phyloP scores from a whole-genome alignment of 441 rosid genomes.

The Pelargonium myrrhifolium region DNA sequence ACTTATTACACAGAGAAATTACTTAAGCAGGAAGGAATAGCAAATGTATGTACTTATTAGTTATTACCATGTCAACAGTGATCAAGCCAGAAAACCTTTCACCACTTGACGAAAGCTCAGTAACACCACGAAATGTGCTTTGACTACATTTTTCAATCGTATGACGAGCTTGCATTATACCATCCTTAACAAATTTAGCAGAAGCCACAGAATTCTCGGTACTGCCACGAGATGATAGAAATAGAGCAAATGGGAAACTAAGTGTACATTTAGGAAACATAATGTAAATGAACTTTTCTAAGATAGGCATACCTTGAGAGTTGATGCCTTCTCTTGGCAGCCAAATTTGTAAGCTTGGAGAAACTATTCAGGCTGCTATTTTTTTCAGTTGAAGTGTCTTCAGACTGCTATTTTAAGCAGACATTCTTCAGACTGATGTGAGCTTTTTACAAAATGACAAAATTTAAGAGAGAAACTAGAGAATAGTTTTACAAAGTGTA shows the following conservation, averaged over 20 bases:
- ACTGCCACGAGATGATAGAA: constrained; percentile 33
- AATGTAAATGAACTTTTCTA: constrained; percentile 8
- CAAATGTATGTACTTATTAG: constrained; percentile 8
- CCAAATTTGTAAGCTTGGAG: constrained; percentile 47
- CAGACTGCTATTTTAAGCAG: constrained; percentile 16
- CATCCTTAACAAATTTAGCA: constrained; percentile 34
- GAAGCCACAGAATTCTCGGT: constrained; percentile 33
- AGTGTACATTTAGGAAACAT: constrained; percentile 4
- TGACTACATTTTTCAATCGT: constrained; percentile 50
- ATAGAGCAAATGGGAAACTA: constrained; percentile 17
- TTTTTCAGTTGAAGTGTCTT: constrained; percentile 38
- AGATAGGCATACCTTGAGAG: constrained; percentile 41
- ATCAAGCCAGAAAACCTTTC: constrained; percentile 40
- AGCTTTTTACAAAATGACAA: constrained; percentile 10
- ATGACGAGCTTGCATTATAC: constrained; percentile 29
- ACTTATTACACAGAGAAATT: constrained; percentile 12
- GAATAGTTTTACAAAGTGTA: constrained; percentile 4
- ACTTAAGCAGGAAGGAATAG: constrained; percentile 13
- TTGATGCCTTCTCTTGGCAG: constrained; percentile 42
- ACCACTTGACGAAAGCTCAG: constrained; percentile 68
- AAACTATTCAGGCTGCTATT: constrained; percentile 38
- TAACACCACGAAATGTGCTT: constrained; percentile 64
- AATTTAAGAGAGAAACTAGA: constrained; percentile 11
- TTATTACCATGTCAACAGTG: constrained; percentile 63
- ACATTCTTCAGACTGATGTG: background rate